Percentiles rank a stretch among this genome's conserved stretches.
Conservation (phyloP, 352 stramenopile genomes). For the Phytophthora ohioensis region DNA sequence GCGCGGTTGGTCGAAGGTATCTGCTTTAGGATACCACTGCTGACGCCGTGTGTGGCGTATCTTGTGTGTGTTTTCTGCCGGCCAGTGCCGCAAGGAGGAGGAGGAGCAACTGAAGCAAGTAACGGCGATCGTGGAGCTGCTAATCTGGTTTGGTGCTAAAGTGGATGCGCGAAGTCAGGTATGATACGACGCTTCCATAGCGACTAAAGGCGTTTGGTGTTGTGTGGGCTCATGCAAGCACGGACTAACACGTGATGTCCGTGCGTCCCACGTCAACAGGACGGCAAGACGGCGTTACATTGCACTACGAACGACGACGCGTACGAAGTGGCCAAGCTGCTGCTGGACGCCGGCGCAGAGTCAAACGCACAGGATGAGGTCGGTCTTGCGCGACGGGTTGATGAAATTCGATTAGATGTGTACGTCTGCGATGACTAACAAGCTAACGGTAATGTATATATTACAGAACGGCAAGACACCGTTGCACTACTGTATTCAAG, state of each 20-base stretch:
- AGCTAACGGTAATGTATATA: no score
- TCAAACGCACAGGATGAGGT: conserved; percentile 32
- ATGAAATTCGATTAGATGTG: background rate
- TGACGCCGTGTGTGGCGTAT: no score
- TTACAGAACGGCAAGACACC: conserved; percentile 33
- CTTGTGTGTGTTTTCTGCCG: no score
- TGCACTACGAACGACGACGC: conserved; percentile 29
- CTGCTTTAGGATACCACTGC: background rate
- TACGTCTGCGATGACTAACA: background rate
- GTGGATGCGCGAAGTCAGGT: conserved; percentile 16
- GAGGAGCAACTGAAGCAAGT: background rate
- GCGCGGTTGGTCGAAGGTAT: background rate
- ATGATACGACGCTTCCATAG: conserved; percentile 5
- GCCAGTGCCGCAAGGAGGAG: no score
- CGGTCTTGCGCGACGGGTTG: no score
- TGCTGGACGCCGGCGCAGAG: conserved; percentile 22
- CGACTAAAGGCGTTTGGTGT: no score
- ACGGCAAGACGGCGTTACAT: conserved; percentile 41
- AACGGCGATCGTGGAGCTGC: no score
- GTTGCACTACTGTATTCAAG: conserved; percentile 40
- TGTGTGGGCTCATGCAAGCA: no score
- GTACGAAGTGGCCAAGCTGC: conserved; percentile 35
- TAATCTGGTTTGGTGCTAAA: background rate
- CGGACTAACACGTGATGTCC: no score
- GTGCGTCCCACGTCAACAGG: conserved; percentile 8